These are phyloP conservation scores for Leucaena leucocephala DNA, from an alignment of 306 rosid species.

Conservation along the genomic window DNA sequence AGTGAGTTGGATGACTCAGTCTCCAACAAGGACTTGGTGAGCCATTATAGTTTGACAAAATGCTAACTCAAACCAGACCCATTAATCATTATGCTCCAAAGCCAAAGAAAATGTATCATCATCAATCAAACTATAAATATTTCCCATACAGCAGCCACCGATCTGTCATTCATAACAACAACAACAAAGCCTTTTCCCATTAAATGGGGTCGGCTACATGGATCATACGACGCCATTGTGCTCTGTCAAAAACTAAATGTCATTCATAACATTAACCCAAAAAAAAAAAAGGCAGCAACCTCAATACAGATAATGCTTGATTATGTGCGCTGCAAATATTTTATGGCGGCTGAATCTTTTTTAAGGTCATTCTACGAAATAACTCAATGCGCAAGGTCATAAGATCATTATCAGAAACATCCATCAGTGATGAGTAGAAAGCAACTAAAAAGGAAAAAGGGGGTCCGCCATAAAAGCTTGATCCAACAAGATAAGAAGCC, in stretches of 20 bases:
- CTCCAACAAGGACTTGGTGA: constrained; percentile 33
- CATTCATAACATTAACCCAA: background rate
- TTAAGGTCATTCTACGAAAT: constrained; percentile 19
- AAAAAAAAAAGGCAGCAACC: background rate
- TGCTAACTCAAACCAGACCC: constrained; percentile 25
- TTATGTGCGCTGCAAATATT: constrained; percentile 23
- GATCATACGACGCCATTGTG: no score
- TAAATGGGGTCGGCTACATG: no score
- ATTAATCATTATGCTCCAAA: background rate
- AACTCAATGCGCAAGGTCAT: constrained; percentile 9
- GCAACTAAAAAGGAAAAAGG: background rate
- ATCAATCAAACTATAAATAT: background rate
- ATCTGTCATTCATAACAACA: background rate
- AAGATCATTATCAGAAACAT: constrained; percentile 26
- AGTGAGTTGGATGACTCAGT: constrained; percentile 32
- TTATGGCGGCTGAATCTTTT: constrained; percentile 2
- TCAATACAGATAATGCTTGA: constrained; percentile 16
- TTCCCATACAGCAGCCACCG: background rate
- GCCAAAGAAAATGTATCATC: background rate
- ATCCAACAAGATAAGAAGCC: constrained; percentile 29
- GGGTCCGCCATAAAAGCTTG: constrained; percentile 21
- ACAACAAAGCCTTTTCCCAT: no score
- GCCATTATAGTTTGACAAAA: constrained; percentile 12
- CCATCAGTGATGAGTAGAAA: background rate
- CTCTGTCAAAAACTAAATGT: no score